Percentiles rank a stretch among this genome's conserved stretches.
phyloP scores from a whole-genome alignment of 768 basidiomycete species.

The Hortiboletus flavorubellus region DNA sequence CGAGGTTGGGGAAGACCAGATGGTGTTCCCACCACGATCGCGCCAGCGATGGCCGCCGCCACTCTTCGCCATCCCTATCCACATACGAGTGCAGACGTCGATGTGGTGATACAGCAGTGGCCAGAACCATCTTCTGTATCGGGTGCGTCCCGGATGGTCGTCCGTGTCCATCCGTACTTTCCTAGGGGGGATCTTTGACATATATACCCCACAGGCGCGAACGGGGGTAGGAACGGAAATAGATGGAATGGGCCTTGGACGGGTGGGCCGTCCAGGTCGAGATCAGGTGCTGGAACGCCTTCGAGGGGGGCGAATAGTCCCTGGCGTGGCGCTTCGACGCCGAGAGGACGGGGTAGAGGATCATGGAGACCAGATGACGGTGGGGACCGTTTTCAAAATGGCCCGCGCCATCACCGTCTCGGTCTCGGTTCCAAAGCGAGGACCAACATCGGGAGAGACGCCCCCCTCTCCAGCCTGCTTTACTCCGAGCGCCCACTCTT shows the following conservation, averaged over 20 bases:
- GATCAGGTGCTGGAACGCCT: conserved; percentile 16
- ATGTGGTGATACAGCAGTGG: conserved; percentile 28
- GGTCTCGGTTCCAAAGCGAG: conserved; percentile 2
- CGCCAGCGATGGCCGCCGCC: background rate
- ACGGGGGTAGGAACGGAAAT: background rate
- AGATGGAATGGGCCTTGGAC: conserved; percentile 4
- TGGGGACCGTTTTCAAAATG: background rate
- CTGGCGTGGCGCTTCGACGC: conserved; percentile 5
- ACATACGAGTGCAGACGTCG: conserved; percentile 18
- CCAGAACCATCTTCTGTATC: background rate
- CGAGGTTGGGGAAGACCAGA: conserved; percentile 10
- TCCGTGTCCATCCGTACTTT: background rate
- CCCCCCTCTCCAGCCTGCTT: conserved; percentile 54
- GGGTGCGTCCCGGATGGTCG: conserved; percentile 17
- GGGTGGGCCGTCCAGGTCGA: conserved; percentile 1
- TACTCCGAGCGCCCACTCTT: conserved; percentile 59
- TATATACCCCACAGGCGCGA: conserved; percentile 3
- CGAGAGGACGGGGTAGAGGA: conserved; percentile 22
- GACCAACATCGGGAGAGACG: conserved; percentile 27
- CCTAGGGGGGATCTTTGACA: background rate
- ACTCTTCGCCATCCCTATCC: conserved; percentile 17
- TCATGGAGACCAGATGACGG: background rate
- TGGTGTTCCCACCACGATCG: background rate
- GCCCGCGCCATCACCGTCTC: conserved; percentile 1
- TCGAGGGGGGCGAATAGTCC: conserved; percentile 14